Evolutionary conservation across 2,329 filamentous ascomycete genomes (phyloP).

Genomic region (Pseudogymnoascus sp.): DNA sequence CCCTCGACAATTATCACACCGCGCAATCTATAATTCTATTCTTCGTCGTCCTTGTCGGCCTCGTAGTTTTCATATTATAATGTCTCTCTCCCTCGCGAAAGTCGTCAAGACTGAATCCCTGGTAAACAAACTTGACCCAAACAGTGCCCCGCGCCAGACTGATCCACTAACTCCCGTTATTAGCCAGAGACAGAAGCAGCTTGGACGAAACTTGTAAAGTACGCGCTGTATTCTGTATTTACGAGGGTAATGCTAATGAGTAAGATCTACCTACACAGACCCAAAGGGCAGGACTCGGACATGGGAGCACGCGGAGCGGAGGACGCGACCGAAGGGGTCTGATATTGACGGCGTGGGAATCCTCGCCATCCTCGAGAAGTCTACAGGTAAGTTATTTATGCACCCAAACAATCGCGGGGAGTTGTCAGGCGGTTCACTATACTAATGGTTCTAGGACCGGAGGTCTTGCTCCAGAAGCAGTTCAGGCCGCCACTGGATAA

Average conservation of each 20-base stretch:
- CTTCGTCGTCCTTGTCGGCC: background rate
- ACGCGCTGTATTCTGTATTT: slow-evolving; percentile 18
- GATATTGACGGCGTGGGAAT: slow-evolving; percentile 68
- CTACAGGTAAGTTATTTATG: slow-evolving; percentile 32
- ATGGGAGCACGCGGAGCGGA: slow-evolving; percentile 68
- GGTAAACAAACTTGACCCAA: slow-evolving; percentile 26
- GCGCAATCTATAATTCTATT: background rate
- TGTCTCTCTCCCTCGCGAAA: slow-evolving; percentile 37
- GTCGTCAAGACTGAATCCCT: slow-evolving; percentile 37
- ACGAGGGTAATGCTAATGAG: background rate
- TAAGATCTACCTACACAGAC: slow-evolving; percentile 55
- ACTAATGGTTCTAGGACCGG: slow-evolving; percentile 30
- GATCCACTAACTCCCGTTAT: slow-evolving; percentile 7
- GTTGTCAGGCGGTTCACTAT: background rate
- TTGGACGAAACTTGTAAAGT: slow-evolving; percentile 55
- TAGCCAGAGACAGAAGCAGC: slow-evolving; percentile 37
- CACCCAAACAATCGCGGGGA: background rate
- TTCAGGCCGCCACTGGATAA: slow-evolving; percentile 54
- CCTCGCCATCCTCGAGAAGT: slow-evolving; percentile 55
- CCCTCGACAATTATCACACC: background rate
- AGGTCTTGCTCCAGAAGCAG: slow-evolving; percentile 59
- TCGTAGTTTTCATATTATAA: slow-evolving; percentile 17
- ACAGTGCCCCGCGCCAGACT: background rate
- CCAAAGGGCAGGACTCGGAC: slow-evolving; percentile 48
- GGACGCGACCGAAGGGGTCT: slow-evolving; percentile 51